Base-by-base conservation (phyloP, 1,284 basidiomycete species). In the Bjerkandera adusta region DNA sequence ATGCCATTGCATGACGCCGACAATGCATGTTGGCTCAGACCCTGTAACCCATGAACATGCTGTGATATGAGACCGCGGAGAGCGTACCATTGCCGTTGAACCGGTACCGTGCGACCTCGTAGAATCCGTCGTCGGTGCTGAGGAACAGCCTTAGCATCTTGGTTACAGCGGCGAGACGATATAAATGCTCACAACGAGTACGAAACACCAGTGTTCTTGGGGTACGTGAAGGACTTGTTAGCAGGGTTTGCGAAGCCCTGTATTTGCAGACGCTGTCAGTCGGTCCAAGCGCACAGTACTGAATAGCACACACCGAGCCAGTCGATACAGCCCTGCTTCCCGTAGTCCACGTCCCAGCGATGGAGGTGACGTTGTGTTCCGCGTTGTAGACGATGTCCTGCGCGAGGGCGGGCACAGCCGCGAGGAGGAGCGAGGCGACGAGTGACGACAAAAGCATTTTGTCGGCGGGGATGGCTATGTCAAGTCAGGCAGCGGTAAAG, bases 101-200 rank as follows among this genome's bases (percentile, higher is more conserved):
- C 41, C 91, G 81, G 67, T 94, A 97, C 58, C 89, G 84, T 16
- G 92, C 81, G 62, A 91, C 77, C 67, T 97, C 94, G 56, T 88
- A 97, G 71, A 69, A 89, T 5, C 86, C 85, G 53, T 87, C 81
- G 42, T 71, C 57, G 30, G 83, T 71, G 66, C 83, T 90, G 26
- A 25, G 16, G n/a, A 25, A 5, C 16, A 20, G 30, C 15, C 4
- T 30, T n/a, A 48, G 32, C 10, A 24, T 12, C 16, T 1, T 13
- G 26, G 35, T 15, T 54, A 34, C n/a, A 13, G 29, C 11, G 4
- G 47, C 18, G 11, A 41, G 6, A 21, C 0, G 20, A 4, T 33
- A 27, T 24, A 32, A 15, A 10, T 12, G 76, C 89, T 66, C 59
- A 93, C 91, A 97, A 96, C 15, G 92, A 90, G 64, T 81, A 92